These are phyloP conservation scores for Leccinum variicolor DNA, from an alignment of 768 basidiomycete species.

Conservation along the genomic window DNA sequence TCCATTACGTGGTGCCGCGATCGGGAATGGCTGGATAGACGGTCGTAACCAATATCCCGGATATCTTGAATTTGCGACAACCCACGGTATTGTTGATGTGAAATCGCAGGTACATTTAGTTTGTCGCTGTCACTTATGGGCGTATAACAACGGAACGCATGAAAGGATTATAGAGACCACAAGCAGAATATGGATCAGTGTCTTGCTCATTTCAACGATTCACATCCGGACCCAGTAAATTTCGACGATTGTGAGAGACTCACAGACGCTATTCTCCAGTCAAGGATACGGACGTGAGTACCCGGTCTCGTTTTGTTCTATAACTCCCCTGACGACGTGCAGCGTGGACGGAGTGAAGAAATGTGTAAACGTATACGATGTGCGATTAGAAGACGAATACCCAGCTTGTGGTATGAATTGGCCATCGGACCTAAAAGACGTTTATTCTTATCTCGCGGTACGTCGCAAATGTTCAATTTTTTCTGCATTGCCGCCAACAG, in stretches of 20 bases:
- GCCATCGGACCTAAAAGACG: slow-evolving; percentile 79
- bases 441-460: slow-evolving; percentile 80
- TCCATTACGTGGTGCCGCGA: slow-evolving; percentile 76
- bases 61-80: slow-evolving; percentile 82
- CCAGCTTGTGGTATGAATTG: slow-evolving; percentile 98
- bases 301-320: neutral
- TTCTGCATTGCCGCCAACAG: neutral
- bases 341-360: slow-evolving; percentile 67
- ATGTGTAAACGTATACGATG: slow-evolving; percentile 95
- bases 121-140: neutral
- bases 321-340: neutral
- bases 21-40: slow-evolving; percentile 99
- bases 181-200: slow-evolving; percentile 62
- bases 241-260: slow-evolving; percentile 59
- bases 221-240: slow-evolving; percentile 51
- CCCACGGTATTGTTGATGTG: slow-evolving; percentile 72
- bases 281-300: slow-evolving; percentile 23
- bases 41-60: slow-evolving; percentile 83
- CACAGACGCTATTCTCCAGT: slow-evolving; percentile 40
- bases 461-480: slow-evolving; percentile 28
- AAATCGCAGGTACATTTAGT: slow-evolving; percentile 55
- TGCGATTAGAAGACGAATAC: slow-evolving; percentile 77
- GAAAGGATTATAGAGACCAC: slow-evolving; percentile 58
- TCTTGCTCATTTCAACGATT: slow-evolving; percentile 38
- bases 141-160: neutral